phyloP scores from a whole-genome alignment of 1,284 basidiomycete genomes.

The Sporisorium exsertum region DNA sequence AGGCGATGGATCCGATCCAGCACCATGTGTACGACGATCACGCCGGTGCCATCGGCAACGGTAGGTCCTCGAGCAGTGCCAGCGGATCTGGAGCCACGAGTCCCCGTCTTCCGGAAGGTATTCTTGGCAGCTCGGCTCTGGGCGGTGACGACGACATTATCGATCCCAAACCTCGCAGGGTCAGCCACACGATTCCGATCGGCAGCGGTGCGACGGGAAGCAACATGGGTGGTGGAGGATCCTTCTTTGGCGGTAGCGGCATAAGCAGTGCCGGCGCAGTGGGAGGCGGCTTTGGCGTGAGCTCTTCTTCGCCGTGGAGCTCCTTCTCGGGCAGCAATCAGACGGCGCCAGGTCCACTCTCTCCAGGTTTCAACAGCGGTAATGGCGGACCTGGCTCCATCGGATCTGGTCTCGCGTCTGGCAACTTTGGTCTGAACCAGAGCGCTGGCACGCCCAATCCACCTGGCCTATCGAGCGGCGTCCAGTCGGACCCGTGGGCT shows the following conservation, averaged over 20 bases:
- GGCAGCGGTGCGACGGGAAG: slow-evolving; percentile 37
- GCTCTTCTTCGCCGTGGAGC: slow-evolving; percentile 50
- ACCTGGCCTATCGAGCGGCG: slow-evolving; percentile 26
- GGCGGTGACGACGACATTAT: slow-evolving; percentile 68
- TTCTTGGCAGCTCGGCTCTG: slow-evolving; percentile 67
- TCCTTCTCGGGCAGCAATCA: slow-evolving; percentile 45
- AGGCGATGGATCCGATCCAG: slow-evolving; percentile 41
- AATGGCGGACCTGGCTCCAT: slow-evolving; percentile 36
- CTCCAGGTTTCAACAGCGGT: slow-evolving; percentile 35
- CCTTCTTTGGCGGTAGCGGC: slow-evolving; percentile 40
- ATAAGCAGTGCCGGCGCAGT: slow-evolving; percentile 30
- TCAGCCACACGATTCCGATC: slow-evolving; percentile 56
- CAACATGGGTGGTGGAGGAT: slow-evolving; percentile 33
- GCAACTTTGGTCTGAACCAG: slow-evolving; percentile 31
- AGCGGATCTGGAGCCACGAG: slow-evolving; percentile 48
- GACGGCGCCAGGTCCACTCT: slow-evolving; percentile 39
- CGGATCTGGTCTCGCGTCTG: slow-evolving; percentile 21
- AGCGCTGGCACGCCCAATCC: slow-evolving; percentile 22
- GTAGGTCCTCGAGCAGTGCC: slow-evolving; percentile 44
- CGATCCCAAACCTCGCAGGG: slow-evolving; percentile 61
- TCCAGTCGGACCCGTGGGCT: slow-evolving; percentile 52
- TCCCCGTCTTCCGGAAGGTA: slow-evolving; percentile 57
- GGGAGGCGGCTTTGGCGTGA: slow-evolving; percentile 39
- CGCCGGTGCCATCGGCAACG: slow-evolving; percentile 39
- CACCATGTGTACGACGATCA: slow-evolving; percentile 43